These are phyloP conservation scores for Ceratocystis diversiconidia DNA, from an alignment of 2,329 filamentous ascomycete genomes.

Conservation along the genomic window DNA sequence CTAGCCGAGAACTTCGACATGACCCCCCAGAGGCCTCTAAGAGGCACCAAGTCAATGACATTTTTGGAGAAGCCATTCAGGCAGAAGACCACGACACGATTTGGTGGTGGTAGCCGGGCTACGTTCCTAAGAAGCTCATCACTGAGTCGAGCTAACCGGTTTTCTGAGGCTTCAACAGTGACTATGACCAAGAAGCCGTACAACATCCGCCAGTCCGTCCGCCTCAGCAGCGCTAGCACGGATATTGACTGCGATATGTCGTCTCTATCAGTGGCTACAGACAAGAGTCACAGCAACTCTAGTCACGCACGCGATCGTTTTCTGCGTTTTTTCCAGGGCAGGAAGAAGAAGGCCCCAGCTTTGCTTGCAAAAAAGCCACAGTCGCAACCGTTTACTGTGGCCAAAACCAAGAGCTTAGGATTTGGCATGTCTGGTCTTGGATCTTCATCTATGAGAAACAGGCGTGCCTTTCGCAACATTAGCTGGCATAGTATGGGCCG, in stretches of 20 bases:
- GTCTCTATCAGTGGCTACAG: neutral
- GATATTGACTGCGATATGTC: slow-evolving; percentile 5
- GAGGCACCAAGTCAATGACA: slow-evolving; percentile 17
- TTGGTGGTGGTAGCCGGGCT: slow-evolving; percentile 7
- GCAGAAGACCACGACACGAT: slow-evolving; percentile 1
- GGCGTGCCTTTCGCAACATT: neutral
- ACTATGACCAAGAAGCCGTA: slow-evolving; percentile 6
- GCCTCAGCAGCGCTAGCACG: slow-evolving; percentile 12
- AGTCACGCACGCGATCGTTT: neutral
- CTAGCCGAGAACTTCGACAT: neutral
- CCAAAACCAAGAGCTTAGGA: neutral
- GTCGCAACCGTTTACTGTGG: neutral
- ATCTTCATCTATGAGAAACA: neutral
- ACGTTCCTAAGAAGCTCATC: slow-evolving; percentile 12
- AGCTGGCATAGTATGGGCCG: neutral
- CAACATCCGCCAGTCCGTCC: slow-evolving; percentile 12
- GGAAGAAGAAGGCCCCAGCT: slow-evolving; percentile 12
- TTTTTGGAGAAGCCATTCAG: slow-evolving; percentile 15
- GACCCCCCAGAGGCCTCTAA: slow-evolving; percentile 5
- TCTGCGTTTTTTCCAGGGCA: slow-evolving; percentile 9
- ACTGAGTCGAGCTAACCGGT: neutral
- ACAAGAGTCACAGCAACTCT: slow-evolving; percentile 8
- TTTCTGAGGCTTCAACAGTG: slow-evolving; percentile 13
- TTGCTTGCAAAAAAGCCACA: slow-evolving; percentile 14
- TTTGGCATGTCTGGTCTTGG: neutral